Percentiles rank a stretch among this genome's conserved stretches.
phyloP scores from a whole-genome alignment of 1,139 yeast genomes.

The Yamadazyma songkhlaensis region DNA sequence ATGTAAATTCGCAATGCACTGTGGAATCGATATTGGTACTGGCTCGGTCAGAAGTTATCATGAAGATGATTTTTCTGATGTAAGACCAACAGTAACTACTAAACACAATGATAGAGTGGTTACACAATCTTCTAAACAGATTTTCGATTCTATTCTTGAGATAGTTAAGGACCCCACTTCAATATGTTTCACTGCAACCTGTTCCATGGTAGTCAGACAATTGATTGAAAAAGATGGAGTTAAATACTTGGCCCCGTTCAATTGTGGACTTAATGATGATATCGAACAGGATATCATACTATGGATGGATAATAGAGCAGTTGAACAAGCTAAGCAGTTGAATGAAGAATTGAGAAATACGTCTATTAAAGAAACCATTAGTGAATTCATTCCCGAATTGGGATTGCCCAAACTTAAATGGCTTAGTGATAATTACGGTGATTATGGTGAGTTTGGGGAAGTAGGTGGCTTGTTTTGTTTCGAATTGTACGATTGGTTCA shows the following conservation, averaged over 20 bases:
- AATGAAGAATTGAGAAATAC: conserved; percentile 18
- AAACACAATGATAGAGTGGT: conserved; percentile 14
- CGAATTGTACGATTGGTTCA: conserved; percentile 53
- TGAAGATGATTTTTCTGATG: conserved; percentile 9
- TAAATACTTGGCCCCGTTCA: conserved; percentile 25
- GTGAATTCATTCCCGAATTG: conserved; percentile 52
- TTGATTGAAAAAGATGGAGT: conserved; percentile 11
- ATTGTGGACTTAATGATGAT: conserved; percentile 17
- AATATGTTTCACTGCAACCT: conserved; percentile 46
- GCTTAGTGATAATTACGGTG: conserved; percentile 22
- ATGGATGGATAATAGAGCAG: conserved; percentile 60
- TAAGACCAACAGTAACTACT: conserved; percentile 12
- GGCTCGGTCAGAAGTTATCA: conserved; percentile 38
- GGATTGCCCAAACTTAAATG: conserved; percentile 51
- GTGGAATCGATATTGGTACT: conserved; percentile 59
- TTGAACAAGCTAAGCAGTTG: conserved; percentile 27
- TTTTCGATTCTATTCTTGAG: conserved; percentile 16
- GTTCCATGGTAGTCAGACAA: conserved; percentile 48
- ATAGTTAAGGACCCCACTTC: conserved; percentile 13
- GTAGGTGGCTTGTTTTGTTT: conserved; percentile 31
- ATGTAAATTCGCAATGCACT: conserved; percentile 5
- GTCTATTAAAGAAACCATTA: conserved; percentile 35
- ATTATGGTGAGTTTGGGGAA: conserved; percentile 9
- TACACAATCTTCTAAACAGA: conserved; percentile 46
- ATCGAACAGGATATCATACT: conserved; percentile 42